Percentiles rank a stretch among this genome's conserved stretches.
phyloP scores from a whole-genome alignment of 352 stramenopile species.

The Phytophthora chlamydospora region DNA sequence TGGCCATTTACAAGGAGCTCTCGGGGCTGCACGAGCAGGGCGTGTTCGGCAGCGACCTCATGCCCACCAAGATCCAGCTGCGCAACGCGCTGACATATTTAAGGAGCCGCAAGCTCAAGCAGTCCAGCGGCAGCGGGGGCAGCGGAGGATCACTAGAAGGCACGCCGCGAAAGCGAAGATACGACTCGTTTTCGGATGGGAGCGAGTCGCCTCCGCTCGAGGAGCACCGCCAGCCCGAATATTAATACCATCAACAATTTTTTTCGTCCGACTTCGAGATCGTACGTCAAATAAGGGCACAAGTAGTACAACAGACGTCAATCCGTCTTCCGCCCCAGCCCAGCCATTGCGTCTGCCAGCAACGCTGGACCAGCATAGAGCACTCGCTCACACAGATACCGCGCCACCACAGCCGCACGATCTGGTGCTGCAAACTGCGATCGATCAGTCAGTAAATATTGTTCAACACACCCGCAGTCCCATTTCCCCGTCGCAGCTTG shows the following conservation, averaged over 20 bases:
- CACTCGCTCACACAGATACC: no score
- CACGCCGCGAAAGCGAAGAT: slow-evolving; percentile 49
- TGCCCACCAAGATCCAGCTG: slow-evolving; percentile 85
- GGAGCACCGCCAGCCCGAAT: slow-evolving; percentile 64
- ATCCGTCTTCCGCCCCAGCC: no score
- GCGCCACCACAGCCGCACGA: no score
- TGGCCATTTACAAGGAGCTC: slow-evolving; percentile 81
- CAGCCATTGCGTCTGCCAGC: no score
- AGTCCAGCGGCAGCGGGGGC: slow-evolving; percentile 25
- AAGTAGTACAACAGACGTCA: no score
- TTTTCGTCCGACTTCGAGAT: slow-evolving; percentile 6
- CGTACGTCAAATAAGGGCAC: no score
- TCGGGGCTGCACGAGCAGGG: slow-evolving; percentile 56
- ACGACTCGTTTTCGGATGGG: slow-evolving; percentile 58
- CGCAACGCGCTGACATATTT: slow-evolving; percentile 85
- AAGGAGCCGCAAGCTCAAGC: slow-evolving; percentile 73
- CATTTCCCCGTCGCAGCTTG: slow-evolving; percentile 11
- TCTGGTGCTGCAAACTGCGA: no score
- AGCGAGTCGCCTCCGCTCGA: slow-evolving; percentile 61
- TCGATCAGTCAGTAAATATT: slow-evolving; percentile 1
- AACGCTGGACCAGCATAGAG: no score
- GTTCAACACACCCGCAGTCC: slow-evolving; percentile 6
- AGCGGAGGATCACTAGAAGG: slow-evolving; percentile 15
- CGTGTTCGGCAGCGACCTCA: slow-evolving; percentile 71
- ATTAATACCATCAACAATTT: slow-evolving; percentile 24